These are phyloP conservation scores for Cardiospermum halicacabum DNA, from an alignment of 345 rosid species.

Conservation along the genomic window DNA sequence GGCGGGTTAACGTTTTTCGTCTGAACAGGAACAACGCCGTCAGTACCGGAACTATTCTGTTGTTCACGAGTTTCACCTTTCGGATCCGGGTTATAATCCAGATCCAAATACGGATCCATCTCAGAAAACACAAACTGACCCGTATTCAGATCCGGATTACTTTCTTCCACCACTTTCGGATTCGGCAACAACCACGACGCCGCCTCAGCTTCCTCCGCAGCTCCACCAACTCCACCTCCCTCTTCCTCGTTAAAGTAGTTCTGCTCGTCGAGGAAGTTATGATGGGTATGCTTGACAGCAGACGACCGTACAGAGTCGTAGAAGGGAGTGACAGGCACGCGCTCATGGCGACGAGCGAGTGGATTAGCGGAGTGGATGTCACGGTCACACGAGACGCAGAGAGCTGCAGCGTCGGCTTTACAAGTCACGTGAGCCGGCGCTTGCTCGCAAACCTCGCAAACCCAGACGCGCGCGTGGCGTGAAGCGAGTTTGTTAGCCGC, in stretches of 20 bases:
- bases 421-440: conserved; percentile 97
- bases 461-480: conserved; percentile 87
- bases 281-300: conserved; percentile 25
- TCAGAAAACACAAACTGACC: conserved; percentile 68
- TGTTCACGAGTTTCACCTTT: conserved; percentile 60
- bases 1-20: conserved; percentile 31
- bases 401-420: conserved; percentile 98
- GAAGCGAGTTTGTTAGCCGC: conserved; percentile 95
- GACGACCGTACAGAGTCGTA: conserved; percentile 48
- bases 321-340: conserved; percentile 73
- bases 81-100: conserved; percentile 60
- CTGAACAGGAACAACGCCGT: conserved; percentile 85
- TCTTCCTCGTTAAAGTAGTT: conserved; percentile 38
- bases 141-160: conserved; percentile 53
- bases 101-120: conserved; percentile 72
- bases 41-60: conserved; percentile 78
- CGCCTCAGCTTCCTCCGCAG: conserved; percentile 80
- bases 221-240: conserved; percentile 21
- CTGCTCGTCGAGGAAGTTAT: conserved; percentile 48
- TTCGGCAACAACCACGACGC: conserved; percentile 76
- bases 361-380: conserved; percentile 98
- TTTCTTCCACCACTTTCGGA: conserved; percentile 48
- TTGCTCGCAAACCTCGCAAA: conserved; percentile 98
- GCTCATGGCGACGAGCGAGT: conserved; percentile 86
- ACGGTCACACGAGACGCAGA: conserved; percentile 88